Conservation (phyloP, 1,284 basidiomycete species). For the Coriolopsis trogii region DNA sequence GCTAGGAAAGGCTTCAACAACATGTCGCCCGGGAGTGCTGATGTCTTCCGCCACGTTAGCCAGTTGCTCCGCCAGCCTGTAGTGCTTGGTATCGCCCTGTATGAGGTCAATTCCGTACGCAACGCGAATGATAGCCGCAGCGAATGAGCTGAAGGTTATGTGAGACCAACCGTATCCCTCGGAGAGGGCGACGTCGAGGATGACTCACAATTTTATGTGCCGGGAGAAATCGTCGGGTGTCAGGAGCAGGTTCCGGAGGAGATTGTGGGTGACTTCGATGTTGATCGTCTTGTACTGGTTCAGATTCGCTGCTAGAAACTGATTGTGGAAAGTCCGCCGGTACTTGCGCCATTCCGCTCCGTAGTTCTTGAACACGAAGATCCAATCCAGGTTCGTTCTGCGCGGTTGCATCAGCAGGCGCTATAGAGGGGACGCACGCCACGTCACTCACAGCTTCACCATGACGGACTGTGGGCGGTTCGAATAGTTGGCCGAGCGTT, state of each 20-base stretch:
- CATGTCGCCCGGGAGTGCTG: constrained; percentile 14
- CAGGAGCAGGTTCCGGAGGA: constrained; percentile 11
- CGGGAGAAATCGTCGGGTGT: constrained; percentile 9
- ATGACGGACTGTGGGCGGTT: constrained; percentile 50
- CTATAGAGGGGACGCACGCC: neutral
- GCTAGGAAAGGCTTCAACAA: constrained; percentile 18
- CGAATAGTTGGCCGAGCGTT: constrained; percentile 67
- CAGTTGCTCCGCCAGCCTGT: constrained; percentile 11
- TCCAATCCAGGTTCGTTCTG: constrained; percentile 19
- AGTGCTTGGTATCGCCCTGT: constrained; percentile 25
- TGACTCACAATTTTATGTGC: constrained; percentile 19
- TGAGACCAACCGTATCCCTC: neutral
- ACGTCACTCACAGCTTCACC: constrained; percentile 12
- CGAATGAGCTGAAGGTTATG: constrained; percentile 27
- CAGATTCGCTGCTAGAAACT: constrained; percentile 9
- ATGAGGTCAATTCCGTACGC: constrained; percentile 36
- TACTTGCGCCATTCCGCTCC: constrained; percentile 16
- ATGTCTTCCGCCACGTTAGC: constrained; percentile 16
- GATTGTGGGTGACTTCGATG: neutral
- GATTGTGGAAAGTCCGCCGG: constrained; percentile 16
- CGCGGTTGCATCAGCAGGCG: neutral
- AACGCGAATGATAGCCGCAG: constrained; percentile 33
- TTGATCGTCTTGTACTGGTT: constrained; percentile 7
- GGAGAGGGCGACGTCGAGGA: too few species aligned
- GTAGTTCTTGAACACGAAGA: constrained; percentile 20